Evolutionary conservation across 345 rosid genomes (phyloP), one percentile per base, ranked within the genome.

Genomic region (Atalantia buxifolia): DNA sequence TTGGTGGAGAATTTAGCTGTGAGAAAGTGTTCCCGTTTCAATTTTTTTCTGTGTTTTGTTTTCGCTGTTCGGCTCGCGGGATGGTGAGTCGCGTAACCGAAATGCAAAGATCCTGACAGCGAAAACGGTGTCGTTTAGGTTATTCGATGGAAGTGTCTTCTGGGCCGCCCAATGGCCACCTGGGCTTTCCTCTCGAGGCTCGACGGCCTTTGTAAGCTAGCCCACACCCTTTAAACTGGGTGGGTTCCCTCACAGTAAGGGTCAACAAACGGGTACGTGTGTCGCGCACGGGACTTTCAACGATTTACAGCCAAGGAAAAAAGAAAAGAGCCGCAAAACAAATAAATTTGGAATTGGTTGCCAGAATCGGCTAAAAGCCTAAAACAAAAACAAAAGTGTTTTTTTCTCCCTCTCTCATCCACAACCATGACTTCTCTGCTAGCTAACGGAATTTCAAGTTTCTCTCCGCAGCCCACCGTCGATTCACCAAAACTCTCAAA

Each of bases 401-500:
- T 35, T 33, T 35, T 35, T 33, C 5, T 35, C 35, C 40, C 31
- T 9, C 24, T 71, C 56, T 21, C 53, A 53, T 33, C 85, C 81
- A 80, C 87, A 83, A 35, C 84, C 83, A 85, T 88, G 91, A 74
- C 80, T 69, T 85, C 88, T 81, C 75, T 88, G 31, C 76, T 86
- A 64, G 84, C 87, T 6, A 86, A 86, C 81, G 86, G 87, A 14
- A 50, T 86, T 13, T 81, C 89, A 9, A 30, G 86, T 25, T 85
- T 88, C 55, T 88, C 85, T 33, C 85, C 79, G 19, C 86, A 81
- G 64, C 72, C 85, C 50, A 59, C 81, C 62, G 25, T 78, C 1
- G 84, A 83, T 76, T 78, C 86, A 9, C 53, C 83, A 33, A 83
- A 80, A 77, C 53, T 42, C 77, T 40, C 76, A 0, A 83, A 78